A percentile compares a stretch with the other conserved stretches of the same genome.
Evolutionary conservation across 129 eudicot species (phyloP).

Genomic region (Artemisia tridentata): DNA sequence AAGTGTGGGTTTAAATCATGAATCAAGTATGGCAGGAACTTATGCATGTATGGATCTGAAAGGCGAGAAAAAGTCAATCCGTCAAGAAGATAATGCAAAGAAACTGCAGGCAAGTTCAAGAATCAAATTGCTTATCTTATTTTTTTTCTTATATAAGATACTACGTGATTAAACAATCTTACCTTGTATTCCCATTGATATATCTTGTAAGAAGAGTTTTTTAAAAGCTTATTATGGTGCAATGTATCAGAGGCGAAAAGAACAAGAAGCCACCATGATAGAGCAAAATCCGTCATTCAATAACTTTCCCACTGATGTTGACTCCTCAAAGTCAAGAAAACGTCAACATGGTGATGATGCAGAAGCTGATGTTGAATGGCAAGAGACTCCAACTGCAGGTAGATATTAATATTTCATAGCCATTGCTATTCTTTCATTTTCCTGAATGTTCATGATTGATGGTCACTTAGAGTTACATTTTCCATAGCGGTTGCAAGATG

Average conservation of each 20-base stretch:
- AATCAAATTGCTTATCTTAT: not conserved
- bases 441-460: not conserved
- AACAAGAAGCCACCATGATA: constrained; percentile 50
- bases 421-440: not conserved
- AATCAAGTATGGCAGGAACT: constrained; percentile 48
- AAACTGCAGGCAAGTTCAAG: constrained; percentile 53
- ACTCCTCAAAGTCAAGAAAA: constrained; percentile 47
- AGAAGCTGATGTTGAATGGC: constrained; percentile 62
- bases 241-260: constrained; percentile 57
- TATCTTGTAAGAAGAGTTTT: constrained; percentile 60
- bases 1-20: constrained; percentile 67
- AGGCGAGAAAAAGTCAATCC: constrained; percentile 71
- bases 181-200: not conserved
- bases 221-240: constrained; percentile 90
- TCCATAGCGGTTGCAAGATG: not conserved
- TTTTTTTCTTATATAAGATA: not conserved
- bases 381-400: constrained; percentile 70
- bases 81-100: constrained; percentile 49
- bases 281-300: constrained; percentile 36
- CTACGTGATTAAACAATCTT: not conserved
- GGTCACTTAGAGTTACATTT: not conserved
- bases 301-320: constrained; percentile 20
- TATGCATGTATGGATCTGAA: constrained; percentile 37
- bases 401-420: constrained; percentile 9
- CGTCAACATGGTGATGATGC: constrained; percentile 57